A percentile compares a stretch with the other conserved stretches of the same genome.
Conservation (phyloP, 169 alveolate species). For the Ichthyophthirius multifiliis region DNA sequence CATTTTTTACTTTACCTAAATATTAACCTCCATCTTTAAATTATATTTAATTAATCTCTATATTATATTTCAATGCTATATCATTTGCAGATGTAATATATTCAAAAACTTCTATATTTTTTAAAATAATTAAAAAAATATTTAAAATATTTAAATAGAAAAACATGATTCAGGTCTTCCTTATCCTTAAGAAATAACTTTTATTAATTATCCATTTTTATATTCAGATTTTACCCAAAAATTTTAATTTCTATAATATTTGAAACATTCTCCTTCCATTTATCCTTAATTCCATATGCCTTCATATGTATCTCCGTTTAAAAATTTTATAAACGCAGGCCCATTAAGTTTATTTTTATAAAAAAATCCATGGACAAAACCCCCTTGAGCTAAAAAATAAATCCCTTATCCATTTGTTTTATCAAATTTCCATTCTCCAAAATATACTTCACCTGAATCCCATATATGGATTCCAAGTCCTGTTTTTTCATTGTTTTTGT, state of each 20-base stretch:
- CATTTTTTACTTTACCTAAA: background rate
- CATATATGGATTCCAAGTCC: background rate
- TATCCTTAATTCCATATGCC: background rate
- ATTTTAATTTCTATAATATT: background rate
- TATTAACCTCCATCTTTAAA: background rate
- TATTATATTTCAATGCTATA: conserved; percentile 1
- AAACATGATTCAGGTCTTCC: too few relatives aligned
- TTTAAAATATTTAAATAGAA: too few relatives aligned
- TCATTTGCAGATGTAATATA: background rate
- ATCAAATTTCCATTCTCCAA: background rate
- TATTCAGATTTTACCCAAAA: background rate
- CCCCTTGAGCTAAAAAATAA: background rate
- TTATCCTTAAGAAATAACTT: too few relatives aligned
- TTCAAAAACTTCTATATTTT: background rate
- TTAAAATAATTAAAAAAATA: background rate
- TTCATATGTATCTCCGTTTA: background rate
- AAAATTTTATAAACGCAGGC: background rate
- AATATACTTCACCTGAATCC: background rate
- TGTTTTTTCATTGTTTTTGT: background rate
- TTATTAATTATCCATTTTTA: too few relatives aligned
- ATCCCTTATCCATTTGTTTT: background rate
- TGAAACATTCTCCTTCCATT: background rate
- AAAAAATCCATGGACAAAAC: background rate
- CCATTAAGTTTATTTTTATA: background rate
- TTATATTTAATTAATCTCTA: background rate